phyloP scores from a whole-genome alignment of 176 grass and related monocot species.

The Raddia guianensis region DNA sequence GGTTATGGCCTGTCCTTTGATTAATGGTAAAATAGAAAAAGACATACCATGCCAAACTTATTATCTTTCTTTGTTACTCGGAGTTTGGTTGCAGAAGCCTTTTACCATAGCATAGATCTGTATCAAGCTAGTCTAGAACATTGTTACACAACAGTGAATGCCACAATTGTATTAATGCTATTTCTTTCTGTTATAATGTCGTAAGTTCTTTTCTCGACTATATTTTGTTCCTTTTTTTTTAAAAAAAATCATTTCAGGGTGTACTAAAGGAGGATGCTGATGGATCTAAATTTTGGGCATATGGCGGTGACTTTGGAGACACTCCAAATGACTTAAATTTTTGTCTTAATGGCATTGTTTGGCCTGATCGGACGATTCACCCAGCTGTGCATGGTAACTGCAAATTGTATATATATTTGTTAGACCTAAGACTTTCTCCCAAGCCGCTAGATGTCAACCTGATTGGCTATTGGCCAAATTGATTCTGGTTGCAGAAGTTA shows the following conservation, averaged over 20 bases:
- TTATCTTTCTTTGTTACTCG: conserved; percentile 2
- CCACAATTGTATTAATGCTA: background rate
- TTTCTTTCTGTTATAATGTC: conserved; percentile 6
- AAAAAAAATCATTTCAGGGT: conserved; percentile 42
- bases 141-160: background rate
- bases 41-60: background rate
- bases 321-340: conserved; percentile 86
- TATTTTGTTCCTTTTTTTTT: background rate
- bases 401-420: conserved; percentile 22
- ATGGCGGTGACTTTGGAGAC: conserved; percentile 95
- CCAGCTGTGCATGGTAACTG: conserved; percentile 81
- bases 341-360: conserved; percentile 94
- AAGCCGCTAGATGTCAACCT: conserved; percentile 16
- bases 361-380: conserved; percentile 94
- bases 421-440: background rate
- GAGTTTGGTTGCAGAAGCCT: background rate
- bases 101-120: background rate
- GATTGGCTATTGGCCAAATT: conserved; percentile 13
- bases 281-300: conserved; percentile 87
- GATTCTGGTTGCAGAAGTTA: conserved; percentile 76
- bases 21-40: background rate
- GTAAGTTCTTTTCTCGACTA: conserved; percentile 6
- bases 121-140: conserved; percentile 13
- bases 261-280: conserved; percentile 73
- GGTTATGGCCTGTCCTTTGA: background rate